Evolutionary conservation across 2,329 filamentous ascomycete genomes (phyloP), one percentile per base, ranked within the genome.

Genomic region (Scedosporium apiospermum): DNA sequence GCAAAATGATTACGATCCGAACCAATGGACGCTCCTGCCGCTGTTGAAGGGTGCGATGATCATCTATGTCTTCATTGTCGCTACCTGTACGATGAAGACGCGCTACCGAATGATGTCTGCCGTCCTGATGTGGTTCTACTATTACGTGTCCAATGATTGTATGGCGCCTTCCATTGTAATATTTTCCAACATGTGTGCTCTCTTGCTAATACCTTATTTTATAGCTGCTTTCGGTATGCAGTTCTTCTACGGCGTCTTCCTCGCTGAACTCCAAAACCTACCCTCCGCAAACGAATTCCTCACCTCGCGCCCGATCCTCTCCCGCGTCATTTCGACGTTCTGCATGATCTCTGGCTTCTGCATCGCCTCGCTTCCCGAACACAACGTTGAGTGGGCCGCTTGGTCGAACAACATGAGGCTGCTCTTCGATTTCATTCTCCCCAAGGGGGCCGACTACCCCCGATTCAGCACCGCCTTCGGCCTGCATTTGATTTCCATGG

Each of bases 161-260:
- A 55, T 21, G 44, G 5, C 44, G 1, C 10, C 44, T 4, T 6
- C n/a, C 18, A 9, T 4, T 18, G 5, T 46, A 46, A 7, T 16
- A 21, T 9, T 21, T n/a, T 21, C 6, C 10, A 4, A 3, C 7
- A 4, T 1, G 21, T 21, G 7, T 7, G 1, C 30, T 38, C 34
- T 4, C n/a, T 4, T 23, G 9, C 23, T 14, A 12, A 27, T 5
- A 14, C 23, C 2, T 27, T 55, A 23, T 21, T 30, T 6, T 14
- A 23, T 27, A 55, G 65, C 75, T 34, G 73, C 73, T 42, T 83
- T 82, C 64, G 80, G 81, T 58, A 80, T 83, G 72, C 85, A 85
- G 70, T 82, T 86, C 69, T 83, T 85, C 71, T 81, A 81, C 64
- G 85, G 85, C 65, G 83, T 84, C 67, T 82, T 87, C 68, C 76